A percentile compares a stretch with the other conserved stretches of the same genome.
phyloP scores from a whole-genome alignment of 345 rosid species.

The Erysimum cheiranthoides region DNA sequence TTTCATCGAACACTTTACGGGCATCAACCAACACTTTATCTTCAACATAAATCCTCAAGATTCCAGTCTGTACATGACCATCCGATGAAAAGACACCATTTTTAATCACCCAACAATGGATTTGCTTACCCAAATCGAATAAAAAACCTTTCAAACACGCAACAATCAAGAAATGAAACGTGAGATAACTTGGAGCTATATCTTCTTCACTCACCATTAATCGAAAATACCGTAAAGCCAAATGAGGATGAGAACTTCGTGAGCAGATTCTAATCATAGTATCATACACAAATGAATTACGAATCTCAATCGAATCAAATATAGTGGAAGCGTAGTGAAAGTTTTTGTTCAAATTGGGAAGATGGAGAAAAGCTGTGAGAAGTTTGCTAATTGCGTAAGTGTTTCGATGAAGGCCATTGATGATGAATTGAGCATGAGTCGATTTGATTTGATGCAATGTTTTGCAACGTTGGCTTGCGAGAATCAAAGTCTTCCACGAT shows the following conservation, averaged over 20 bases:
- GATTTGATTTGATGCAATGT: conserved; percentile 48
- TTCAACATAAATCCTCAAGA: conserved; percentile 47
- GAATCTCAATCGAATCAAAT: conserved; percentile 44
- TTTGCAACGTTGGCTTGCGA: conserved; percentile 44
- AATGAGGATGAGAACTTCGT: conserved; percentile 46
- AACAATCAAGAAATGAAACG: conserved; percentile 55
- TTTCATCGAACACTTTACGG: conserved; percentile 62
- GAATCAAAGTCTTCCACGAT: conserved; percentile 50
- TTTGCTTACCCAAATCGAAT: conserved; percentile 46
- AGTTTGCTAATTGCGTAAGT: conserved; percentile 55
- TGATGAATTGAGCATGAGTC: conserved; percentile 51
- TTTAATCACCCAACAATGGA: conserved; percentile 56
- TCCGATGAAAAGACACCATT: conserved; percentile 54
- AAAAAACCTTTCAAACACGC: conserved; percentile 47
- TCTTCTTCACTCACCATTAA: conserved; percentile 44
- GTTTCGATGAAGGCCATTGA: conserved; percentile 50
- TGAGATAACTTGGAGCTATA: conserved; percentile 51
- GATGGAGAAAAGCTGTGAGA: conserved; percentile 49
- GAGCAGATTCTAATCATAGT: conserved; percentile 61
- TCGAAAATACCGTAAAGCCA: conserved; percentile 51
- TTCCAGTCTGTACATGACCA: conserved; percentile 56
- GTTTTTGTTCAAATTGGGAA: conserved; percentile 38
- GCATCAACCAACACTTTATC: conserved; percentile 46
- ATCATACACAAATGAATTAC: conserved; percentile 52
- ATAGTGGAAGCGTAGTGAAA: conserved; percentile 54